These are phyloP conservation scores for Coelastrella sp. DNA, from an alignment of 139 green algal species.

Conservation along the genomic window DNA sequence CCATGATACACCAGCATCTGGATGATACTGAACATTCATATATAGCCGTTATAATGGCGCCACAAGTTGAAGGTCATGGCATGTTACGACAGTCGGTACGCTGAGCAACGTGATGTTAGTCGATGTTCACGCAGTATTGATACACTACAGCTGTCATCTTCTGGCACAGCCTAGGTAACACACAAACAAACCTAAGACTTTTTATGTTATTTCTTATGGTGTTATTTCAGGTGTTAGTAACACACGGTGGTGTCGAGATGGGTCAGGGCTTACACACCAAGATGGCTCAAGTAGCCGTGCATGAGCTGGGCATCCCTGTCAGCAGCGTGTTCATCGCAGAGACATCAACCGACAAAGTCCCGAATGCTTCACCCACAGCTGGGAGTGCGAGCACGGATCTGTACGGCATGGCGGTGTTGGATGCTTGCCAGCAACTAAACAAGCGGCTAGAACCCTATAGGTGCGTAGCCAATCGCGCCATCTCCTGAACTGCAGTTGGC, in stretches of 20 bases:
- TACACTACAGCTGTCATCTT: too few relatives aligned
- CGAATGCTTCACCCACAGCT: constrained; percentile 95
- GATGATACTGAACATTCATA: too few relatives aligned
- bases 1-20: too few relatives aligned
- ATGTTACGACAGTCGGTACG: too few relatives aligned
- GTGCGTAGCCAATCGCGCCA: not conserved
- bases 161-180: too few relatives aligned
- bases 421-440: constrained; percentile 93
- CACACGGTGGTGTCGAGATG: constrained; percentile 98
- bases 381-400: constrained; percentile 93
- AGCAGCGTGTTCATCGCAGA: constrained; percentile 91
- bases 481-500: not conserved
- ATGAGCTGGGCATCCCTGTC: constrained; percentile 84
- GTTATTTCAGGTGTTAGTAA: constrained; percentile 81
- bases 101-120: too few relatives aligned
- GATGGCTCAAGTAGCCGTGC: constrained; percentile 91
- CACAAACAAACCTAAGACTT: too few relatives aligned
- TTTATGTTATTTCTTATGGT: not conserved
- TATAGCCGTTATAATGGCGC: too few relatives aligned
- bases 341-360: constrained; percentile 97
- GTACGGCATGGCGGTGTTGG: constrained; percentile 92
- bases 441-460: constrained; percentile 79
- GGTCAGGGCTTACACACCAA: constrained; percentile 99
- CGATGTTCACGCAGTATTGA: too few relatives aligned
- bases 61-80: too few relatives aligned